Evolutionary conservation across 2,329 filamentous ascomycete genomes (phyloP), one percentile per base, ranked within the genome.

Genomic region (Acrodontium crateriforme): DNA sequence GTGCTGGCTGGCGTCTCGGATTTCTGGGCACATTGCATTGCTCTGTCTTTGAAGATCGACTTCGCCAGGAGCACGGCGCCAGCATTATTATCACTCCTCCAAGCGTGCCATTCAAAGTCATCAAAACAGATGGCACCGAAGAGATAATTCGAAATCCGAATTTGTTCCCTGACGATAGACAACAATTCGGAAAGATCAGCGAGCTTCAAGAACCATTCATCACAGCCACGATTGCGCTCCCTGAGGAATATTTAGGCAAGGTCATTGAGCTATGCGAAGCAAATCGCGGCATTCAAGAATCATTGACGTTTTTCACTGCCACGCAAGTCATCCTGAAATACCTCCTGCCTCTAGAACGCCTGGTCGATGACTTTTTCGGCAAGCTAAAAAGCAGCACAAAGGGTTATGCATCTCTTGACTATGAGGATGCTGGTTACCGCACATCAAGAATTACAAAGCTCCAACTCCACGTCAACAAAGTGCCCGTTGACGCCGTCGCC

Each of bases 21-120:
- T 98, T 98, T 49, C 59, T 98, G 3, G 89, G 89, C n/a, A 95
- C 85, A 9, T 62, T 98, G 25, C 89, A 98, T 54, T 95, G 89
- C 58, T 95, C 85, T n/a, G 89, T 98, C 4, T 98, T 98, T 45
- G 85, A 98, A 56, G 89, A 98, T 54, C 79, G 89, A 1, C 60
- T 98, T 29, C 74, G 83, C 23, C 84, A 94, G 55, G 89, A 98
- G 54, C 85, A 98, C 46, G 89, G 87, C 4, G 79, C 81, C 3
- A 89, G 75, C 46, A 84, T 98, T 49, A 94, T 98, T 55, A 89
- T 98, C 50, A 98, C 89, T 0, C 87, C 92, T 19, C 89, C 89
- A 0, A 87, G 82, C 0, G 89, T 98, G 9, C 85, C 89, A 3
- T 91, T 87, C 45, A 91, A 85, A 52, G 69, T 95, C 6, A 54